Percentiles rank a stretch among this genome's conserved stretches.
These are phyloP conservation scores for Cyberlindnera maritima DNA, from an alignment of 805 yeast species.

Conservation along the genomic window DNA sequence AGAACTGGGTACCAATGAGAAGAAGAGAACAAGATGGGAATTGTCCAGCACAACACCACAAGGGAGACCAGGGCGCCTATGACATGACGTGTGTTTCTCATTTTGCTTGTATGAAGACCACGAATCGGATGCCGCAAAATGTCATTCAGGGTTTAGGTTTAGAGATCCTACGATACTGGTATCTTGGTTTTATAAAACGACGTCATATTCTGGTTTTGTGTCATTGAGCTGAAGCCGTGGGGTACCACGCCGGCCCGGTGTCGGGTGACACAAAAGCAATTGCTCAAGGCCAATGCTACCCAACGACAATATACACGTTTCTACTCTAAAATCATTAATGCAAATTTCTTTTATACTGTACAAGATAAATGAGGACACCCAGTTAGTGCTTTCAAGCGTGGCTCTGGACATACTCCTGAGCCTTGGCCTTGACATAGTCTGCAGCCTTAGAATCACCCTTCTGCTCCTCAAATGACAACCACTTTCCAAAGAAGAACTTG, in stretches of 20 bases:
- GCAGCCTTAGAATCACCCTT: constrained; percentile 63
- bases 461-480: constrained; percentile 80
- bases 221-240: no score
- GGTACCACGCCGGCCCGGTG: no score
- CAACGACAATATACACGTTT: no score
- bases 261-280: no score
- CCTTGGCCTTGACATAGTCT: constrained; percentile 88
- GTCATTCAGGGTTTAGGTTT: no score
- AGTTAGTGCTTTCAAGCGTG: background rate
- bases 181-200: no score
- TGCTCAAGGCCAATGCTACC: no score
- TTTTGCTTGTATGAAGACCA: background rate
- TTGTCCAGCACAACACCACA: background rate
- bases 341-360: constrained; percentile 1
- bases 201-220: no score
- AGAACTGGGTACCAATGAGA: background rate
- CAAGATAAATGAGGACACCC: background rate
- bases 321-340: no score
- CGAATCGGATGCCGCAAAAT: no score
- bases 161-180: no score
- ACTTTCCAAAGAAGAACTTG: constrained; percentile 89
- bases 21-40: background rate
- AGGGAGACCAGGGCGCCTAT: background rate
- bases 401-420: constrained; percentile 65
- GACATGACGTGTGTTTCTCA: background rate